Evolutionary conservation across 345 rosid species (phyloP), one percentile per base, ranked within the genome.

Genomic region (Eucalyptus marginata): DNA sequence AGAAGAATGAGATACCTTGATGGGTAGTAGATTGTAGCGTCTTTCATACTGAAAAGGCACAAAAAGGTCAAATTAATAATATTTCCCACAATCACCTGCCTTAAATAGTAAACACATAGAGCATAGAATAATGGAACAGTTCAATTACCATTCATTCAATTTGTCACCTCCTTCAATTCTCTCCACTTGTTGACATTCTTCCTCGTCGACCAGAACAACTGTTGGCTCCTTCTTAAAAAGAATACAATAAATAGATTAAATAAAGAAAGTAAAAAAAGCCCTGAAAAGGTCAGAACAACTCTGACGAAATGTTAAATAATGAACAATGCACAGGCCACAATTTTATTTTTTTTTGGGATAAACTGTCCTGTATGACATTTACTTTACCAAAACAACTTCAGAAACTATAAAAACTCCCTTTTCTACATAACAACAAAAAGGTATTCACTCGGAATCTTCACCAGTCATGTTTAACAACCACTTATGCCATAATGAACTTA

Each of bases 201-300:
- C 98, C 89, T 96, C 99, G 33, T 96, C 97, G 27, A 94, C 93
- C 89, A 94, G 92, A 89, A 95, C 95, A 88, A 97, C 93, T n/a
- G 93, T 92, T 88, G 87, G 90, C 40, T 86, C 94, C 97, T 93
- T 90, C 87, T 89, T 62, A 27, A 25, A 89, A 58, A 86, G 89
- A 90, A 51, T 43, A 87, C 87, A 29, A 43, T 43, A 49, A 91
- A 36, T 66, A 66, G 14, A 40, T 36, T 76, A 90, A 89, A 29
- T 47, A 87, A 80, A 51, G 86, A 44, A 59, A 15, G 88, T 68
- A 68, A 64, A 89, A 88, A 88, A 76, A 6, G 15, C 47, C 83
- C 24, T 11, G 47, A 76, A 76, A 36, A 76, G 83, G 43, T 44
- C 47, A 76, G 83, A 40, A 40, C 47, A 40, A 40, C 47, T 11